These are phyloP conservation scores for Phytopythium boreale DNA, from an alignment of 352 stramenopile genomes.

Conservation along the genomic window DNA sequence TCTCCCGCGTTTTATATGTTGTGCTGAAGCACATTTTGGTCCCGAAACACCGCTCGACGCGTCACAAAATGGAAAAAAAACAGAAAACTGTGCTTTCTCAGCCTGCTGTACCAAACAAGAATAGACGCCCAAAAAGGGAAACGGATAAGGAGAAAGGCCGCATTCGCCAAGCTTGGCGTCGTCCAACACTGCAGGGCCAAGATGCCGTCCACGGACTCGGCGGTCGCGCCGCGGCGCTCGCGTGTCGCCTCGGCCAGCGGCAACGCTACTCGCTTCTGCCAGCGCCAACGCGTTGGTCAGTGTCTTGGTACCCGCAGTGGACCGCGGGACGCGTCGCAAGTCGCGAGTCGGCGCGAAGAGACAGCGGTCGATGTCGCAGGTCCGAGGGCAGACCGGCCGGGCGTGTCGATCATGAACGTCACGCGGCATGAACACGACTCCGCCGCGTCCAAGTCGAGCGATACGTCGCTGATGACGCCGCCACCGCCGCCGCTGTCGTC, in stretches of 20 bases:
- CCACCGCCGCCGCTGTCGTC: neutral
- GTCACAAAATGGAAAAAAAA: no score
- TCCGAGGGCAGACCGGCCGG: no score
- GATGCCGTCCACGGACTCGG: neutral
- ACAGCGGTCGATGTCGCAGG: neutral
- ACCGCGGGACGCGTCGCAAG: neutral
- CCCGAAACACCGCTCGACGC: no score
- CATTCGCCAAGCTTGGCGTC: neutral
- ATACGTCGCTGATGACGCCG: neutral
- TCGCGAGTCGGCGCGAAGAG: neutral
- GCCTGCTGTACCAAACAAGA: neutral
- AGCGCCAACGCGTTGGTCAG: neutral
- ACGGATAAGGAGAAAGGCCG: neutral
- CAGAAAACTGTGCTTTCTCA: no score
- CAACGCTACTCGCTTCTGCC: neutral
- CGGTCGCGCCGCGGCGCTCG: neutral
- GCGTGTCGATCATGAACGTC: neutral
- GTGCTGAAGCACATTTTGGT: no score
- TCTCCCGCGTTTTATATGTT: no score
- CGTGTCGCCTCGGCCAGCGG: neutral
- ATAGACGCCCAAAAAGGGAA: slow-evolving; percentile 1
- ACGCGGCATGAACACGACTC: slow-evolving; percentile 6
- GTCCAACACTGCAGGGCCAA: neutral
- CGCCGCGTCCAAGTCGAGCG: slow-evolving; percentile 10
- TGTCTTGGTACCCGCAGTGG: neutral